A percentile compares a stretch with the other conserved stretches of the same genome.
Evolutionary conservation across 75 land plant species (phyloP).

Genomic region (Chamaecyparis obtusa): DNA sequence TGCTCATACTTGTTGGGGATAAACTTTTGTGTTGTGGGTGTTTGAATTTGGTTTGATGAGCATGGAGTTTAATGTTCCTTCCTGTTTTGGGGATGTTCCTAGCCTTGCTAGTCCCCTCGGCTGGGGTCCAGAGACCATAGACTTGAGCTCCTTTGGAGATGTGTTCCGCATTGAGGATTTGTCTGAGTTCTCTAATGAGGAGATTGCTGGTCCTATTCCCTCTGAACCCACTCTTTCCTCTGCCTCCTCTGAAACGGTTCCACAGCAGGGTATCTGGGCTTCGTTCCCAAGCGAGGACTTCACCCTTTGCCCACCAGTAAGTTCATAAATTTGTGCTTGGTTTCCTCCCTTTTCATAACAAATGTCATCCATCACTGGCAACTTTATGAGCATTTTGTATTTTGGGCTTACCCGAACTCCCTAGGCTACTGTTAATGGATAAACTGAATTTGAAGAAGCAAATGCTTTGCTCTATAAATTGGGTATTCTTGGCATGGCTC

Average conservation of each 20-base stretch:
- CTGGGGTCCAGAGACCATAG: conserved; percentile 2
- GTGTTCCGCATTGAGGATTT: conserved; percentile 44
- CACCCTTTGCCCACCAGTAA: conserved; percentile 6
- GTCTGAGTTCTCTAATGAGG: conserved; percentile 48
- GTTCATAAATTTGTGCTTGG: neutral
- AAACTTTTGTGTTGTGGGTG: neutral
- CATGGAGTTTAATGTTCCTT: neutral
- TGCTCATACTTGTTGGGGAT: neutral
- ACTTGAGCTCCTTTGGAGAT: conserved; percentile 15
- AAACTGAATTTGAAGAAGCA: too few species aligned
- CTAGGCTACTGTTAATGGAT: too few species aligned
- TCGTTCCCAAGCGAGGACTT: neutral
- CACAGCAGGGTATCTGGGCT: neutral
- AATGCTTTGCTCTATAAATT: neutral
- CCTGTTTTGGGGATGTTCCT: neutral
- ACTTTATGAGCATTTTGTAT: too few species aligned
- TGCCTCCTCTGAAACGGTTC: neutral
- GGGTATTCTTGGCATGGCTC: neutral
- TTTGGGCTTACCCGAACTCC: too few species aligned
- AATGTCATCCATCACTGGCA: neutral
- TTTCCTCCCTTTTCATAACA: neutral
- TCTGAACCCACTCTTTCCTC: conserved; percentile 9
- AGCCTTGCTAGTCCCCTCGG: neutral
- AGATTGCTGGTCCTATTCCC: conserved; percentile 44
- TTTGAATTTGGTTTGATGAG: neutral